Evolutionary conservation across 345 rosid species (phyloP), one percentile per base, ranked within the genome.

Genomic region (Boechera divaricarpa): DNA sequence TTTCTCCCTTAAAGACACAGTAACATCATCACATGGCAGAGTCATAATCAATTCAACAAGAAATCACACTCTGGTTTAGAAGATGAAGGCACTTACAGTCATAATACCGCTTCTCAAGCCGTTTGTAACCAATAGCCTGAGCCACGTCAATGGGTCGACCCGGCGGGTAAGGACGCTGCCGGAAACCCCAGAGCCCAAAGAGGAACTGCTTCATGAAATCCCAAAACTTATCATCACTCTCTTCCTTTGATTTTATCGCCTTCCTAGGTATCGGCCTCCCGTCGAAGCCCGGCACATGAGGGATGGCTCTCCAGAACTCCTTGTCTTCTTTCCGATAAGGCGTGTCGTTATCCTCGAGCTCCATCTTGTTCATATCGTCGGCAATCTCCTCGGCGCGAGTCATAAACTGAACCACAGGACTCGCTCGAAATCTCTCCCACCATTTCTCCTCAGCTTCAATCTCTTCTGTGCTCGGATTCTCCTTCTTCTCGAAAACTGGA

Each of bases 161-260:
- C 0, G 91, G 86, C 0, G 97, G 97, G 81, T 94, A 94, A 5
- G 98, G 97, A 42, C 98, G 75, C 66, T 91, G 97, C 10, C 94
- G 70, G 76, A 88, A 94, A 18, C 98, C 98, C 98, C 96, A 91
- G 6, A 94, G 92, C 1, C 98, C 96, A 16, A 94, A 90, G 53
- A 83, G 83, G 77, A 94, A 91, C 86, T 94, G 93, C 76, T 80
- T 85, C 66, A 87, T 76, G 72, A 91, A 94, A 85, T 91, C 97
- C 94, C 96, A 91, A 78, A 94, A 94, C 87, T 94, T 94, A 67
- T 90, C 83, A 74, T 94, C 98, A 66, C 94, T 88, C 86, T 91
- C 92, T 75, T 86, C 68, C 69, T 65, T 87, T 2, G 92, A 79
- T 74, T 82, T 88, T 1, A 88, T 91, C 3, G 94, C 87, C 83